Percentiles rank a stretch among this genome's conserved stretches.
Evolutionary conservation across 495 filamentous ascomycete species (phyloP).

Genomic region (Echria macrotheca): DNA sequence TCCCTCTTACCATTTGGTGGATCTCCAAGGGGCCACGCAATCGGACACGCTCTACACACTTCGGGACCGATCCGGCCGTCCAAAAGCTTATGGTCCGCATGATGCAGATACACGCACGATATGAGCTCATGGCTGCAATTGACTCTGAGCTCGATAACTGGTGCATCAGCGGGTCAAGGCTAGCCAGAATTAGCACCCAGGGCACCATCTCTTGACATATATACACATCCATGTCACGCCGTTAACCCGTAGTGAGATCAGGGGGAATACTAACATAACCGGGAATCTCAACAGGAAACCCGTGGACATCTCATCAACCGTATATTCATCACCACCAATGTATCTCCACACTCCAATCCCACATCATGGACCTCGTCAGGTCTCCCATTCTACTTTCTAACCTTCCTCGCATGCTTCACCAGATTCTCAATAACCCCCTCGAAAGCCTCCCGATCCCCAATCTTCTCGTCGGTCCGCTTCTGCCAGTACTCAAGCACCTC

Average conservation of each 20-base stretch:
- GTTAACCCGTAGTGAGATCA: too few relatives aligned
- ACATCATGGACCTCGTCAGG: too few relatives aligned
- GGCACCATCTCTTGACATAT: too few relatives aligned
- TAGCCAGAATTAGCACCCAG: too few relatives aligned
- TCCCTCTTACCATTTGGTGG: neutral
- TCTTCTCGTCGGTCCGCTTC: constrained; percentile 71
- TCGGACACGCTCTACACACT: neutral
- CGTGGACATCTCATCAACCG: too few relatives aligned
- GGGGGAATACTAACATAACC: too few relatives aligned
- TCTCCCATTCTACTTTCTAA: constrained; percentile 67
- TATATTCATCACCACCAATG: too few relatives aligned
- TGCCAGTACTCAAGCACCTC: constrained; percentile 87
- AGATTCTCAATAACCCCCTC: constrained; percentile 97
- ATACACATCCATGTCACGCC: too few relatives aligned
- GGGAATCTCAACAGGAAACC: too few relatives aligned
- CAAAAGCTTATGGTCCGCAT: neutral
- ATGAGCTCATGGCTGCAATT: neutral
- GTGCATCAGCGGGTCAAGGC: too few relatives aligned
- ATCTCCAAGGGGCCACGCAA: neutral
- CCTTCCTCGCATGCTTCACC: constrained; percentile 88
- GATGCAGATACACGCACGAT: neutral
- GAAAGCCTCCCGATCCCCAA: constrained; percentile 91
- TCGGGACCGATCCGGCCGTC: neutral
- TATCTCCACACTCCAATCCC: too few relatives aligned
- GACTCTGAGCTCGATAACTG: neutral